Evolutionary conservation across 2,329 filamentous ascomycete species (phyloP), one percentile per base, ranked within the genome.

Genomic region (Aspergillus brunneoviolaceus): DNA sequence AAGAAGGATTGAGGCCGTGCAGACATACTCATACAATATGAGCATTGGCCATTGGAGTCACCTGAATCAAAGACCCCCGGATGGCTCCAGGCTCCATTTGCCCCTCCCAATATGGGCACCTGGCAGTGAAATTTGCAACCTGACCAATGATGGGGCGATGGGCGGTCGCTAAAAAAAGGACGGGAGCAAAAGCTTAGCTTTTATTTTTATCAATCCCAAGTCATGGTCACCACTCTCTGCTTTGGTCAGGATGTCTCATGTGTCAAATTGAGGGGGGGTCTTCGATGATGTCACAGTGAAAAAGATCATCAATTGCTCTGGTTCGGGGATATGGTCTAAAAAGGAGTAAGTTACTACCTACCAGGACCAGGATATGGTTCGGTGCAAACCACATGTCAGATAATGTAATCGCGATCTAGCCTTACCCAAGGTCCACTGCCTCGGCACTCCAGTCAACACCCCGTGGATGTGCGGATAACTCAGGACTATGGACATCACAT

Each of bases 171-270:
- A 53, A 47, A 55, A 31, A 47, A 47, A 55, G 39, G 39, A n/a
- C 42, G 52, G 39, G 39, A 25, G 47, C 31, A 48, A 55, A 55
- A 55, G 52, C 52, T 55, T 55, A 48, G 39, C 52, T 25, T 35
- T 45, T 45, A 45, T 45, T 45, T 45, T 45, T 45, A 45, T 45
- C 39, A 9, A 45, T 19, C 21, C 21, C 21, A 21, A 21, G 21
- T 21, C 7, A n/a, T 19, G 14, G 14, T 6, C 39, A 45, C n/a
- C 16, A 45, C 39, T 45, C 14, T 45, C 39, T 19, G 14, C 3
- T 45, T 16, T 45, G 9, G 14, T 45, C 39, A 19, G 14, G 39
- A 19, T 45, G 39, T 45, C 39, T 45, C 39, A 45, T 9, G 3
- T 45, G 14, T 12, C 39, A 19, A 45, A 21, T 45, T 45, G 14